Evolutionary conservation across 768 basidiomycete genomes (phyloP).

Genomic region (Daedaleopsis sinensis): DNA sequence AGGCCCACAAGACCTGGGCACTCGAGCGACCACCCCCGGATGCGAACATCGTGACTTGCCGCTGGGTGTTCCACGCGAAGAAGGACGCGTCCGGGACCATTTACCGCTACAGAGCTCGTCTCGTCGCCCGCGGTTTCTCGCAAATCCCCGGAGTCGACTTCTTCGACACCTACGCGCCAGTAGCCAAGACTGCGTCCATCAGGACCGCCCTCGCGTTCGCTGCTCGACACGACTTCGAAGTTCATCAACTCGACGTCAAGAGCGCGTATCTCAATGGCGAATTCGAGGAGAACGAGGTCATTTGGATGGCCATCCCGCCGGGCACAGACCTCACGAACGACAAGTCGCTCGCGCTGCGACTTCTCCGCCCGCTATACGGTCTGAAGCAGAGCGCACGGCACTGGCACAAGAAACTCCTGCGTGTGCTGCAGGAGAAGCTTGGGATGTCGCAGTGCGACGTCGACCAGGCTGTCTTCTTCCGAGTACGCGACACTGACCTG

Average conservation of each 20-base stretch:
- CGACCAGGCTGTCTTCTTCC: conserved; percentile 24
- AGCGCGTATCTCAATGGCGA: conserved; percentile 32
- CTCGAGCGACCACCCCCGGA: conserved; percentile 27
- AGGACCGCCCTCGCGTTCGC: conserved; percentile 35
- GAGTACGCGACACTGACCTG: not conserved
- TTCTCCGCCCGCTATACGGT: too few relatives aligned
- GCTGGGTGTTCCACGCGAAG: too few relatives aligned
- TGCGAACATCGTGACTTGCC: too few relatives aligned
- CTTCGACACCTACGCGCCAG: too few relatives aligned
- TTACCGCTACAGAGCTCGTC: too few relatives aligned
- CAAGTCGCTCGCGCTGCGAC: not conserved
- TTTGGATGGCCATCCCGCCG: conserved; percentile 19
- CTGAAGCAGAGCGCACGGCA: too few relatives aligned
- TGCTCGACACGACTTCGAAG: conserved; percentile 27
- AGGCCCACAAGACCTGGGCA: not conserved
- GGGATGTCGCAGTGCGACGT: not conserved
- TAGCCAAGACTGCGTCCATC: too few relatives aligned
- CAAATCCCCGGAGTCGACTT: too few relatives aligned
- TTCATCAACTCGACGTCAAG: conserved; percentile 39
- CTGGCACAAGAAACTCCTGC: too few relatives aligned
- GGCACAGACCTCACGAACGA: conserved; percentile 1
- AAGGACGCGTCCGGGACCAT: too few relatives aligned
- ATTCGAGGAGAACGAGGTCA: conserved; percentile 23
- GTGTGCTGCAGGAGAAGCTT: conserved; percentile 8
- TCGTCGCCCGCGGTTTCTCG: too few relatives aligned